Conservation (phyloP, 1,284 basidiomycete species). For the Ganoderma boninense region DNA sequence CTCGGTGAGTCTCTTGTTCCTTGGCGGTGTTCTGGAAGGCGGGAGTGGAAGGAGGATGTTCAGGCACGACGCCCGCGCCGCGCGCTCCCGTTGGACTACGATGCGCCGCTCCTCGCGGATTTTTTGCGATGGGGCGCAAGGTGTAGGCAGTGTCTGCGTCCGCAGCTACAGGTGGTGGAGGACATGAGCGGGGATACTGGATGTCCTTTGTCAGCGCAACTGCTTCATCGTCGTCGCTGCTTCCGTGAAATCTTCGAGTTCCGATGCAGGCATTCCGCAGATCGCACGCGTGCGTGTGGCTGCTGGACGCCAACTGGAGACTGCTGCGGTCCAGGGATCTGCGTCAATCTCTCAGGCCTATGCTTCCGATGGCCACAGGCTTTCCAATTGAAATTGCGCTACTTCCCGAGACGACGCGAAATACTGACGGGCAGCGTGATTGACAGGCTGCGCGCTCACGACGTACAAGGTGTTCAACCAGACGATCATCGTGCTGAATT, state of each 20-base stretch:
- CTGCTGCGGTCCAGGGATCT: neutral
- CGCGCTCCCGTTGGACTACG: neutral
- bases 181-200: neutral
- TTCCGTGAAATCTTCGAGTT: neutral
- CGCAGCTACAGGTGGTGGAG: neutral
- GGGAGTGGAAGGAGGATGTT: neutral
- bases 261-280: neutral
- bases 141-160: neutral
- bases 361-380: neutral
- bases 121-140: neutral
- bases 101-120: neutral
- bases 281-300: neutral
- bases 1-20: constrained; percentile 24
- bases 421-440: neutral
- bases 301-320: neutral
- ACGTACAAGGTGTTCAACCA: constrained; percentile 30
- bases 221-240: neutral
- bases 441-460: constrained; percentile 32
- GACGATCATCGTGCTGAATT: constrained; percentile 39
- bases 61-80: neutral
- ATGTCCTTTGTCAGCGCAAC: neutral
- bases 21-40: neutral
- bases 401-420: neutral
- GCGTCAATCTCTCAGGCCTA: neutral
- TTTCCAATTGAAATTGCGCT: neutral